A percentile compares a stretch with the other conserved stretches of the same genome.
These are phyloP conservation scores for Brassica hybrid DNA, from an alignment of 441 rosid species.

Conservation along the genomic window DNA sequence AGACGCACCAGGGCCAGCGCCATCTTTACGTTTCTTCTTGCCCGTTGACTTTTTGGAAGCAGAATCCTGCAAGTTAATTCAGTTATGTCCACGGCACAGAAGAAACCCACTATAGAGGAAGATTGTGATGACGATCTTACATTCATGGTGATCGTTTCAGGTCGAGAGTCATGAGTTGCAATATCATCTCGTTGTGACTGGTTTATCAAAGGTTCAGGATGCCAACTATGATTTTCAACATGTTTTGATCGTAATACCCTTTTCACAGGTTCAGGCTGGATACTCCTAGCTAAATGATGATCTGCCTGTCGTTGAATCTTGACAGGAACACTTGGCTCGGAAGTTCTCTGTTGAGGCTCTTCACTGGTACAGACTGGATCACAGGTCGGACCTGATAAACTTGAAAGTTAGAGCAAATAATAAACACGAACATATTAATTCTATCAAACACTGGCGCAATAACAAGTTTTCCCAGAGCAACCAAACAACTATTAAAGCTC, in stretches of 20 bases:
- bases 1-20: conserved; percentile 40
- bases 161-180: conserved; percentile 51
- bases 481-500: conserved; percentile 12
- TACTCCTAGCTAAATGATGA: conserved; percentile 29
- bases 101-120: conserved; percentile 31
- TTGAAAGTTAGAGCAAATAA: conserved; percentile 68
- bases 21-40: conserved; percentile 66
- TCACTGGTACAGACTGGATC: conserved; percentile 57
- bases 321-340: conserved; percentile 38
- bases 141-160: conserved; percentile 46
- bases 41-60: conserved; percentile 67
- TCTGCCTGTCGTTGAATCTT: conserved; percentile 34
- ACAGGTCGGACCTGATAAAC: conserved; percentile 74
- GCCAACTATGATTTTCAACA: conserved; percentile 37
- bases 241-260: conserved; percentile 35
- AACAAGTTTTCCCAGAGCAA: conserved; percentile 16
- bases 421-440: conserved; percentile 51
- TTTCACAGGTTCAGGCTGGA: conserved; percentile 38
- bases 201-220: conserved; percentile 43
- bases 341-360: conserved; percentile 54
- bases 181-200: conserved; percentile 55
- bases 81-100: conserved; percentile 36
- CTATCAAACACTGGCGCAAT: conserved; percentile 24
- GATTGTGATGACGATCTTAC: conserved; percentile 53
- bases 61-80: conserved; percentile 65